Conservation (phyloP, 371 early-diverging fungal species). For the Rhizomucor pusillus region DNA sequence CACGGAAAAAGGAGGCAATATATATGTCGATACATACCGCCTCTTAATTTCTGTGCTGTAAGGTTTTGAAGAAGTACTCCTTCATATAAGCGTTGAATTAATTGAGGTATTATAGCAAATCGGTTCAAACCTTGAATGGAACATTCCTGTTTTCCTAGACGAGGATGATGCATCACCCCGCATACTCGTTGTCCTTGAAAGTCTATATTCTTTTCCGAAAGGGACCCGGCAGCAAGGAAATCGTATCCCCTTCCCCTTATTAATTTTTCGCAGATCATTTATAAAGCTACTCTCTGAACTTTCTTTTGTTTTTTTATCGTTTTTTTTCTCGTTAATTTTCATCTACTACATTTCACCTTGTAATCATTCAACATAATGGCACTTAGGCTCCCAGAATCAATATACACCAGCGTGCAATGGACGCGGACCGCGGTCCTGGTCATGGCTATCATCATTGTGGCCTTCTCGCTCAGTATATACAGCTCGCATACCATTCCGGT, state of each 20-base stretch:
- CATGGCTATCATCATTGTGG: constrained; percentile 25
- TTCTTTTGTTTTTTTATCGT: constrained; percentile 3
- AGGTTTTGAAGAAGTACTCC: no score
- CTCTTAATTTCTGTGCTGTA: no score
- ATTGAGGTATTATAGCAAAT: no score
- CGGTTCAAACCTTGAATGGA: no score
- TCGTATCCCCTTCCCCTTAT: constrained; percentile 7
- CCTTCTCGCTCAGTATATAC: constrained; percentile 26
- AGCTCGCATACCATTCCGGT: constrained; percentile 21
- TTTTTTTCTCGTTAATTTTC: constrained; percentile 9
- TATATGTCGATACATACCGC: no score
- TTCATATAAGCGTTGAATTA: no score
- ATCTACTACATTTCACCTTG: no score
- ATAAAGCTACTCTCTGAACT: neutral
- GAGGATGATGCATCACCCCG: neutral
- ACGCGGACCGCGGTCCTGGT: constrained; percentile 23
- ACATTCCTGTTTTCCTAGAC: no score
- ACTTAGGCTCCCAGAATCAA: no score
- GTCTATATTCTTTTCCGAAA: neutral
- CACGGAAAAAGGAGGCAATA: no score
- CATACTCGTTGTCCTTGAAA: neutral
- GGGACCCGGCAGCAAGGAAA: neutral
- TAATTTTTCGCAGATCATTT: constrained; percentile 5
- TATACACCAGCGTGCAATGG: constrained; percentile 13
- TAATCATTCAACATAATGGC: no score